Evolutionary conservation across 2,329 filamentous ascomycete species (phyloP), one percentile per base, ranked within the genome.

Genomic region (Penicillium sp.): DNA sequence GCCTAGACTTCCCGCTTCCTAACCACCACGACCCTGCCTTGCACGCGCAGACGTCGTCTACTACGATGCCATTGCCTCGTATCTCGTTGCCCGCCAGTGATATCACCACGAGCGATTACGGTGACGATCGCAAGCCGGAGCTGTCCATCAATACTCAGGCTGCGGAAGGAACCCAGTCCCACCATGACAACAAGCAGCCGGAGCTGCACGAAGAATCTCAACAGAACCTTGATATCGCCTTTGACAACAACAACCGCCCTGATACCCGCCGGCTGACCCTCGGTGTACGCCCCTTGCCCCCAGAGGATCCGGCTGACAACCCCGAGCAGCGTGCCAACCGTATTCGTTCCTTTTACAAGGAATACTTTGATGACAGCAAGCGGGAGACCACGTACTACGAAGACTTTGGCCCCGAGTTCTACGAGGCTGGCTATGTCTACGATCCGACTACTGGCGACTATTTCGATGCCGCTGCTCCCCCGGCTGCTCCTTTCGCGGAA

Each of bases 301-400:
- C 93, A 38, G 89, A 93, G 71, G 91, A 96, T 65, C 87, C 91
- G 46, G 86, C 89, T 3, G 95, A 98, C 73, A 94, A 97, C 74
- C 93, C 95, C 0, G 95, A 98, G 76, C 89, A 94, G 72, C 88
- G 95, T 71, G 95, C 95, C 65, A 98, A 97, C 81, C 89, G 95
- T 60, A 99, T 99, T 68, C 87, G 95, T 75, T 99, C 95, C 4
- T 99, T 99, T 82, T 99, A 99, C 82, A 97, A 97, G 81, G 95
- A 99, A 75, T 99, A 99, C 80, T 99, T 99, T 70, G 95, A 98
- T 67, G 94, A 97, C 45, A 87, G 83, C 61, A 91, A 87, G 73
- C 68, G 75, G 62, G 79, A 79, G 38, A 79, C 68, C 33, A 69
- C 80, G 43, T 91, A 93, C 76, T 89, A 91, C 64, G 90, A 93